Evolutionary conservation across 1,284 basidiomycete genomes (phyloP), one percentile per base, ranked within the genome.

Genomic region (Neolentinus lepideus): DNA sequence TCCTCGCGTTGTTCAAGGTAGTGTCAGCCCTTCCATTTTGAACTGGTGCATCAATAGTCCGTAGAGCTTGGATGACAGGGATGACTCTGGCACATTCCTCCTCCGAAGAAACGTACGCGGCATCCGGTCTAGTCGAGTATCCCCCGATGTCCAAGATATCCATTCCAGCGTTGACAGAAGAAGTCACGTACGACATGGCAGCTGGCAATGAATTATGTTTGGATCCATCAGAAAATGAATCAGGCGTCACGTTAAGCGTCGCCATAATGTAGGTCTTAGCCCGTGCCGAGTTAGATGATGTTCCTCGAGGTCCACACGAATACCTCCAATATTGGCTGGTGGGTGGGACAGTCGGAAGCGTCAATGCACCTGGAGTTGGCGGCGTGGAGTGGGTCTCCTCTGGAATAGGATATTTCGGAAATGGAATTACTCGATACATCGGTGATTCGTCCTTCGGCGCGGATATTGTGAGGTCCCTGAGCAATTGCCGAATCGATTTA

Each of bases 201-300:
- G 73, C 67, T 0, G 74, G 62, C 4, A 83, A 58, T 0, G 73
- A 74, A 60, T 79, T 74, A 64, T 91, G 75, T 43, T 72, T 69
- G 1, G 86, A 80, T 4, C 94, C 94, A 61, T 98, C 94, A 0
- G 95, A 98, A 73, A 99, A 99, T 0, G 94, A 98, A 71, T 99
- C 95, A 1, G 97, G 97, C 0, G 97, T 99, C 2, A 84, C 81
- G 67, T 99, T 98, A 61, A 99, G 80, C 3, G 94, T 98, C 0
- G 90, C 90, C 97, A 99, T 99, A 57, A 98, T 70, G 57, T 81
- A 79, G 1, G 92, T 94, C 60, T 74, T 77, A 12, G 61, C 56
- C 8, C 60, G 51, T 1, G 56, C 27, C 4, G 62, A 31, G 36
- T 62, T 55, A 26, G 62, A 63, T 31, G 29, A 31, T 12, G 11